phyloP scores from a whole-genome alignment of 2,329 filamentous ascomycete genomes.

The Plenodomus tracheiphilus region DNA sequence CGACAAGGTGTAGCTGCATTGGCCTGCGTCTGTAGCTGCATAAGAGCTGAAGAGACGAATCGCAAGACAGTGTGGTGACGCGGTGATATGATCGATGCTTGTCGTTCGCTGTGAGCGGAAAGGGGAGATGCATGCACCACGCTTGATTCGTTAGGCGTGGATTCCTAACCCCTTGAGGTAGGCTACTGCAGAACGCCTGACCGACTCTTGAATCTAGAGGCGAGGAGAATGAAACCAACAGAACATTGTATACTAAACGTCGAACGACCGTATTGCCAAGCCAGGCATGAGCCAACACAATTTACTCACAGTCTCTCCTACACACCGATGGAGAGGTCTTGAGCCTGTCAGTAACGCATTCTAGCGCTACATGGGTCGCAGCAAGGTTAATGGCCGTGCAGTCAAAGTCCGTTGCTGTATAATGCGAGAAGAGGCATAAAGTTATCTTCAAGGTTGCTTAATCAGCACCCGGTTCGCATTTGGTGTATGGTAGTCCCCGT shows the following conservation, averaged over 20 bases:
- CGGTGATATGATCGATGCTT: conserved; percentile 10
- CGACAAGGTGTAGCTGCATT: conserved; percentile 20
- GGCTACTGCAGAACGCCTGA: conserved; percentile 29
- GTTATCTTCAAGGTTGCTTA: too few relatives aligned
- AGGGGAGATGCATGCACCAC: conserved; percentile 18
- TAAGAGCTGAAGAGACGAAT: conserved; percentile 16
- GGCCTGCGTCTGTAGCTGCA: conserved; percentile 20
- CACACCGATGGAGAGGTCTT: too few relatives aligned
- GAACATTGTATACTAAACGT: neutral
- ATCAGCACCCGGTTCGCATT: too few relatives aligned
- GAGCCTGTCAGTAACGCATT: too few relatives aligned
- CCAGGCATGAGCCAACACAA: too few relatives aligned
- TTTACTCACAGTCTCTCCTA: too few relatives aligned
- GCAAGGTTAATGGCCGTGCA: too few relatives aligned
- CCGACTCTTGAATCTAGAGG: conserved; percentile 27
- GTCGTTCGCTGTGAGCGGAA: conserved; percentile 19
- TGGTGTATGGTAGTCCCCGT: too few relatives aligned
- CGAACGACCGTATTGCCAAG: too few relatives aligned
- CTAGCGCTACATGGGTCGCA: too few relatives aligned
- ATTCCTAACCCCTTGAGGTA: conserved; percentile 20
- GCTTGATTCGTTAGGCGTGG: conserved; percentile 20
- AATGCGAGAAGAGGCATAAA: too few relatives aligned
- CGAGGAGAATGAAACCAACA: neutral
- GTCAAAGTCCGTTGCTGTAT: too few relatives aligned
- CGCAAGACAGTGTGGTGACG: conserved; percentile 4